These are phyloP conservation scores for Phytophthora citricola DNA, from an alignment of 352 stramenopile genomes.

Conservation along the genomic window DNA sequence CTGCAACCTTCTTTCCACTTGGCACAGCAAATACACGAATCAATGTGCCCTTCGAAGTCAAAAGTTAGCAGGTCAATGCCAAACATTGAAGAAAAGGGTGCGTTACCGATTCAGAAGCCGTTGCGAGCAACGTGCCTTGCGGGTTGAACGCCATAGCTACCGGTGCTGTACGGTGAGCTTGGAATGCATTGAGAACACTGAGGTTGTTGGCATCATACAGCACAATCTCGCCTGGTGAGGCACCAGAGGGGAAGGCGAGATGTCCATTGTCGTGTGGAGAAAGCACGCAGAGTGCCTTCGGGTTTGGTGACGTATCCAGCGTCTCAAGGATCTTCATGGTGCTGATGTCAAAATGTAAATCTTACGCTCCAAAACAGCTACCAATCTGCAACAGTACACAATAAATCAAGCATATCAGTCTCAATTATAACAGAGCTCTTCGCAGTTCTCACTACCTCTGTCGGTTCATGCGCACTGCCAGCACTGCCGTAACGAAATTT, in stretches of 20 bases:
- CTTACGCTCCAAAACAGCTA: constrained; percentile 89
- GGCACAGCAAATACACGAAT: constrained; percentile 97
- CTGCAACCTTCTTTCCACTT: constrained; percentile 89
- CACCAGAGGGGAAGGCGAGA: constrained; percentile 85
- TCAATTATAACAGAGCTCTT: neutral
- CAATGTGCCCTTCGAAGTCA: constrained; percentile 90
- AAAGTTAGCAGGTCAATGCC: neutral
- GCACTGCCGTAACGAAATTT: constrained; percentile 91
- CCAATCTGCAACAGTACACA: constrained; percentile 40
- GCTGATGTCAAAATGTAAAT: constrained; percentile 95
- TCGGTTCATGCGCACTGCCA: constrained; percentile 92
- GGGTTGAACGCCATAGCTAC: constrained; percentile 91
- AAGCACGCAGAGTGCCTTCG: constrained; percentile 82
- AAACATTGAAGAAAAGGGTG: neutral
- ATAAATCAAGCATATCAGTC: constrained; percentile 6
- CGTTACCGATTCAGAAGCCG: constrained; percentile 89
- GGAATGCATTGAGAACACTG: constrained; percentile 92
- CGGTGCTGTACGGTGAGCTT: constrained; percentile 87
- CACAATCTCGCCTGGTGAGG: constrained; percentile 88
- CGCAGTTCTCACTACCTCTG: constrained; percentile 56
- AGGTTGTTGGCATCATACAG: constrained; percentile 94
- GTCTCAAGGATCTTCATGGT: constrained; percentile 94
- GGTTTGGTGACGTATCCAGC: constrained; percentile 90
- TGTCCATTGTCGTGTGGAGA: constrained; percentile 89
- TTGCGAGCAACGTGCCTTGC: constrained; percentile 88